Percentiles rank a stretch among this genome's conserved stretches.
Evolutionary conservation across 345 rosid species (phyloP).

Genomic region (Pseudoturritis turrita): DNA sequence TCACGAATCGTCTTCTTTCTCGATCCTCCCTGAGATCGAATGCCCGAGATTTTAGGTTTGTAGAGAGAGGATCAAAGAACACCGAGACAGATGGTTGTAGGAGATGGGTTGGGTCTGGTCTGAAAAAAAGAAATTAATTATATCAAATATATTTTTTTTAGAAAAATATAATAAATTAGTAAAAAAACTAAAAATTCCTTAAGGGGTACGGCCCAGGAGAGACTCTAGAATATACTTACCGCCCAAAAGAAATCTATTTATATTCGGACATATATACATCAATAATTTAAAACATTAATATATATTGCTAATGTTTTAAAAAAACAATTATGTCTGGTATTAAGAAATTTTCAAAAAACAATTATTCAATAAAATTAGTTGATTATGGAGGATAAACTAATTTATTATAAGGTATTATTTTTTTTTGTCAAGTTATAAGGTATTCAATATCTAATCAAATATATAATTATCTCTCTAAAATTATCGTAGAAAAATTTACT

Average conservation of each 20-base stretch:
- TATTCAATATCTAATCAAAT: too few species aligned
- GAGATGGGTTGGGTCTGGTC: constrained; percentile 32
- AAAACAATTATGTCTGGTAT: too few species aligned
- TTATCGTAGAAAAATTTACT: too few species aligned
- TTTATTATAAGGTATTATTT: too few species aligned
- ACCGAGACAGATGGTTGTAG: constrained; percentile 33
- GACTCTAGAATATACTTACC: neutral
- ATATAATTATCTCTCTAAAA: too few species aligned
- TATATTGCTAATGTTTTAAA: too few species aligned
- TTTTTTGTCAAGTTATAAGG: too few species aligned
- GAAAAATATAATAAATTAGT: neutral
- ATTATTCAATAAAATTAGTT: too few species aligned
- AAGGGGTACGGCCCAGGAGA: constrained; percentile 2
- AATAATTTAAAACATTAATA: too few species aligned
- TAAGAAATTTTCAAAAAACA: too few species aligned
- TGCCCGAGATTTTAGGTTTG: constrained; percentile 30
- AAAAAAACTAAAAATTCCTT: neutral
- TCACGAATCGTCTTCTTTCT: neutral
- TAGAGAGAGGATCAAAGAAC: constrained; percentile 22
- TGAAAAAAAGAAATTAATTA: neutral
- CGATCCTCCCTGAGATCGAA: constrained; percentile 28
- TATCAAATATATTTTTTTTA: neutral
- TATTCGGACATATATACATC: neutral
- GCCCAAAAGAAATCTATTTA: neutral
- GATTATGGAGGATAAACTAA: too few species aligned